phyloP scores from a whole-genome alignment of 2,329 filamentous ascomycete species.

The Celoporthe dispersa region DNA sequence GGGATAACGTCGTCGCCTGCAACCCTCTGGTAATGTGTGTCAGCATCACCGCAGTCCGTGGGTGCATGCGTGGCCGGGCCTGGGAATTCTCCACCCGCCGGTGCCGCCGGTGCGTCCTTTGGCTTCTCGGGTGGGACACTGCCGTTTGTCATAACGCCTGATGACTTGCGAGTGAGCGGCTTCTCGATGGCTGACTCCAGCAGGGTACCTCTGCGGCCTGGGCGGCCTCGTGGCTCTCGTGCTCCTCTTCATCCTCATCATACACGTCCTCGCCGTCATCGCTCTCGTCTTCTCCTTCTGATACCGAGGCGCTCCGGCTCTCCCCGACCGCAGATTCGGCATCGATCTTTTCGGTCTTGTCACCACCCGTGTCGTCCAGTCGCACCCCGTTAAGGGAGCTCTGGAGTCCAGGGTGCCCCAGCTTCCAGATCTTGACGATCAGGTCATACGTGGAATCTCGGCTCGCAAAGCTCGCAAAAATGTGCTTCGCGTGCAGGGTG shows the following conservation, averaged over 20 bases:
- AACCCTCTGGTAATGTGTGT: slow-evolving; percentile 80
- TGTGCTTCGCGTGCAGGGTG: slow-evolving; percentile 91
- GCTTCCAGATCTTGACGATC: slow-evolving; percentile 97
- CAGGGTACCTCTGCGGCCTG: slow-evolving; percentile 47
- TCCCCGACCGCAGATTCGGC: slow-evolving; percentile 49
- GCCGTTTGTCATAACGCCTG: slow-evolving; percentile 56
- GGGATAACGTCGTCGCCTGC: slow-evolving; percentile 85
- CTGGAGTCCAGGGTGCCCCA: slow-evolving; percentile 88
- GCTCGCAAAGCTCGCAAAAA: slow-evolving; percentile 93
- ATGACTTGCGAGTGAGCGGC: slow-evolving; percentile 71
- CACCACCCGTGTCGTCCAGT: slow-evolving; percentile 79
- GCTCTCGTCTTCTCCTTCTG: slow-evolving; percentile 59
- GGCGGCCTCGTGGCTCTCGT: slow-evolving; percentile 68
- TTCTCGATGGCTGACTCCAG: slow-evolving; percentile 65
- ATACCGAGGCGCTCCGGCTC: slow-evolving; percentile 58
- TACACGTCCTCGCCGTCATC: slow-evolving; percentile 81
- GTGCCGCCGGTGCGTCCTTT: slow-evolving; percentile 50
- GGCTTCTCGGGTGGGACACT: slow-evolving; percentile 52
- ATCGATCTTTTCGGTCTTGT: slow-evolving; percentile 87
- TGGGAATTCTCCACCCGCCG: slow-evolving; percentile 70
- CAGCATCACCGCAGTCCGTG: slow-evolving; percentile 82
- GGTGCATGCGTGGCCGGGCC: slow-evolving; percentile 81
- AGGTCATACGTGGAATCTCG: slow-evolving; percentile 96
- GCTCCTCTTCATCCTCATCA: slow-evolving; percentile 77
- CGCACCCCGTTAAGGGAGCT: slow-evolving; percentile 89